A percentile compares a stretch with the other conserved stretches of the same genome.
Evolutionary conservation across 1,284 basidiomycete genomes (phyloP).

Genomic region (Naganishia liquefaciens): DNA sequence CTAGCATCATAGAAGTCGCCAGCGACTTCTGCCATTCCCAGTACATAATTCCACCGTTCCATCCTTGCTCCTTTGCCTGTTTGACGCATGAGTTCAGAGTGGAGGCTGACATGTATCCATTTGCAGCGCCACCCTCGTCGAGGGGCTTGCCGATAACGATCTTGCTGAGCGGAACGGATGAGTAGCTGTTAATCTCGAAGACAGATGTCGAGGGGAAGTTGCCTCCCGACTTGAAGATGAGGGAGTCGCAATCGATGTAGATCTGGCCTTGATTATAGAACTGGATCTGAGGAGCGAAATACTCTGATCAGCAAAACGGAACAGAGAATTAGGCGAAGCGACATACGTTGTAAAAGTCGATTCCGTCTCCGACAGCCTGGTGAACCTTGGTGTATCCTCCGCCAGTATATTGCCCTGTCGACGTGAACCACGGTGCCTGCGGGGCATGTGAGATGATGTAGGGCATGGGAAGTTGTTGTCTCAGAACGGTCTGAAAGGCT

Average conservation of each 20-base stretch:
- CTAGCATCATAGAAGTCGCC: conserved; percentile 14
- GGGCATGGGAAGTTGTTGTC: conserved; percentile 44
- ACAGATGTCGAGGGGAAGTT: conserved; percentile 42
- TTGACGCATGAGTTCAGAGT: conserved; percentile 41
- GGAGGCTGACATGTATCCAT: conserved; percentile 42
- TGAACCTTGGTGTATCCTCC: conserved; percentile 50
- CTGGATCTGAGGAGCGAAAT: conserved; percentile 41
- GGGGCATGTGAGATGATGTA: conserved; percentile 51
- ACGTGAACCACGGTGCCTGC: conserved; percentile 50
- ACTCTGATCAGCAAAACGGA: neutral
- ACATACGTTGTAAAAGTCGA: conserved; percentile 43
- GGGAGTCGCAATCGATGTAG: conserved; percentile 43
- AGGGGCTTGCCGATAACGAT: conserved; percentile 53
- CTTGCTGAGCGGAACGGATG: conserved; percentile 47
- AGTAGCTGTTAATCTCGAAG: conserved; percentile 46
- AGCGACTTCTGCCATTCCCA: conserved; percentile 48
- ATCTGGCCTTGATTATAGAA: conserved; percentile 53
- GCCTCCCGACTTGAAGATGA: conserved; percentile 37
- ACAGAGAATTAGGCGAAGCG: too few species aligned
- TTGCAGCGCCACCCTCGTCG: conserved; percentile 37
- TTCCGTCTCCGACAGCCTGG: conserved; percentile 41
- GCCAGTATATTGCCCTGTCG: conserved; percentile 40
- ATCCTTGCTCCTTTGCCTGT: conserved; percentile 45
- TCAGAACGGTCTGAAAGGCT: conserved; percentile 49
- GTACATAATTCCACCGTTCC: conserved; percentile 54